Conservation (phyloP, 768 basidiomycete genomes). For the Boletus patriciae region DNA sequence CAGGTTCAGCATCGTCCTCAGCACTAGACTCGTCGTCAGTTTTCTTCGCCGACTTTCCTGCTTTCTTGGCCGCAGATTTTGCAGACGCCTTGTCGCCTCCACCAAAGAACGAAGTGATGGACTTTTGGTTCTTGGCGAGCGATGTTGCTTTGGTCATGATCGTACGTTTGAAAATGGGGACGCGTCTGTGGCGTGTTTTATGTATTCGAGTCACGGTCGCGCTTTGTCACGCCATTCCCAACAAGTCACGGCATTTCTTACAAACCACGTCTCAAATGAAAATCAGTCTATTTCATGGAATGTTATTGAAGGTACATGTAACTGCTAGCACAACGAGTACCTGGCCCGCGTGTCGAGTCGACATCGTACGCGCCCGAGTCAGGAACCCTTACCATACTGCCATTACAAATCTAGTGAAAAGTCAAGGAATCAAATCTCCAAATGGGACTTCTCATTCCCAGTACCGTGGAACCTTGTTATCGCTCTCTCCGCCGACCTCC, state of each 20-base stretch:
- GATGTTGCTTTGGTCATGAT: slow-evolving; percentile 53
- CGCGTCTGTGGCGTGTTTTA: slow-evolving; percentile 19
- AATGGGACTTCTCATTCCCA: slow-evolving; percentile 66
- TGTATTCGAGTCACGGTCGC: slow-evolving; percentile 28
- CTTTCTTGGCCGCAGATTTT: slow-evolving; percentile 27
- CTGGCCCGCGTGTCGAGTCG: too few relatives aligned
- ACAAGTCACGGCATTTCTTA: slow-evolving; percentile 19
- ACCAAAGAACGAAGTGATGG: slow-evolving; percentile 58
- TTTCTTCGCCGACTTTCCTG: slow-evolving; percentile 33
- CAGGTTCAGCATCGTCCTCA: slow-evolving; percentile 37
- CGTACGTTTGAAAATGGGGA: neutral
- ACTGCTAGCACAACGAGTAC: neutral
- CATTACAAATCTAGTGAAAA: slow-evolving; percentile 6
- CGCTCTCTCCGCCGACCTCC: slow-evolving; percentile 65
- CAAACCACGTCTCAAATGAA: neutral
- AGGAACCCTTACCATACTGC: too few relatives aligned
- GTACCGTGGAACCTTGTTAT: slow-evolving; percentile 66
- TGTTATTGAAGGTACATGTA: slow-evolving; percentile 9
- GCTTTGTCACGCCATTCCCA: slow-evolving; percentile 15
- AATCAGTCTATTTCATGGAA: slow-evolving; percentile 12
- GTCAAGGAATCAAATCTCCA: neutral
- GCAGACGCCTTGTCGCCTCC: slow-evolving; percentile 28
- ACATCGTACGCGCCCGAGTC: too few relatives aligned
- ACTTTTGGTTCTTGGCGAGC: slow-evolving; percentile 47
- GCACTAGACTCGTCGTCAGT: slow-evolving; percentile 32